Evolutionary conservation across 352 stramenopile genomes (phyloP), one percentile per base, ranked within the genome.

Genomic region (Aphanomyces invadans): DNA sequence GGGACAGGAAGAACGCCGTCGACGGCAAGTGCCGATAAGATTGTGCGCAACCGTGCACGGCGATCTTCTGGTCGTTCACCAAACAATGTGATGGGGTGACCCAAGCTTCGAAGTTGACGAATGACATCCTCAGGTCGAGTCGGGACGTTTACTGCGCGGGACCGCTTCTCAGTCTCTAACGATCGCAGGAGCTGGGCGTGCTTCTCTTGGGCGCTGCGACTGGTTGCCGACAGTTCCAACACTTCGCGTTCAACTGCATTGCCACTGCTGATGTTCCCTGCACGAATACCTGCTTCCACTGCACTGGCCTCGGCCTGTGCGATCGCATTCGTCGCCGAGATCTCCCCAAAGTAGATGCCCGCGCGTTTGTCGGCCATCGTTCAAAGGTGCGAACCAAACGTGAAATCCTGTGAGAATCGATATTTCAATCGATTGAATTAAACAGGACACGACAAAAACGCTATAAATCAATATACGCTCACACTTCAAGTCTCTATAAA

Each of bases 41-140:
- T 78, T 68, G 96, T 80, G 12, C 92, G 86, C 64, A 99, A 74
- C 33, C 96, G 90, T 71, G 98, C 88, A 31, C 96, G 88, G 23
- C 97, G 88, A 74, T 98, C 95, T 1, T 92, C 95, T 10, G 91
- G 83, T 38, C 96, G 87, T 72, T 99, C 96, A 26, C 95, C 95
- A 75, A 99, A 99, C 12, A 99, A 78, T 68, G 92, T 96, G 29
- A 98, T 85, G 19, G 95, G 95, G 33, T 98, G 78, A 3, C 92
- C 87, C 42, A 98, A 73, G 69, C 87, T 74, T 21, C 96, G 92
- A 57, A 99, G 76, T 11, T 84, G 79, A 36, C 79, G 71, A 26
- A 96, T 86, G 21, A 99, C 92, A 63, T 98, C 87, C 15, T 94
- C 77, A 1, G 90, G 81, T 36, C 88, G 87, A 3, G 96, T 99